A percentile compares a stretch with the other conserved stretches of the same genome.
Evolutionary conservation across 2,329 filamentous ascomycete species (phyloP).

Genomic region (Apiospora koreana): DNA sequence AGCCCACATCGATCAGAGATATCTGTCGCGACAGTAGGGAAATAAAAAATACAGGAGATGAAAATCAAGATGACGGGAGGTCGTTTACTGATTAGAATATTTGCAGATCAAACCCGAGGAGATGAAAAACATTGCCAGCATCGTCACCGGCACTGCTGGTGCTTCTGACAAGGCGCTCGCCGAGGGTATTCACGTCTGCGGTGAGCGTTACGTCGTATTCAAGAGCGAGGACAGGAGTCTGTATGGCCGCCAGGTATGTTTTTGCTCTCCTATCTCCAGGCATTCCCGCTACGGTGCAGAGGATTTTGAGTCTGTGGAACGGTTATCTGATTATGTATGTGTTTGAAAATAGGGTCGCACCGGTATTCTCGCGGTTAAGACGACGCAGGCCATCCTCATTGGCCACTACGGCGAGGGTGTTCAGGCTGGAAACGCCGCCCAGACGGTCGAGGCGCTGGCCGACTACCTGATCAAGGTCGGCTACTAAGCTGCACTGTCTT

Average conservation of each 20-base stretch:
- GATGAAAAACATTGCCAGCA: constrained; percentile 58
- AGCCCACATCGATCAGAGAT: neutral
- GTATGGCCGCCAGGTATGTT: constrained; percentile 80
- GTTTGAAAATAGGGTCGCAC: constrained; percentile 60
- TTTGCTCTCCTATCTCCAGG: neutral
- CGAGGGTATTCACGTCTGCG: constrained; percentile 74
- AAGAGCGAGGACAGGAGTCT: constrained; percentile 76
- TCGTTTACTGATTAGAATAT: constrained; percentile 22
- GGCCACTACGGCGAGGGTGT: constrained; percentile 78
- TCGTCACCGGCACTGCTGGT: constrained; percentile 45
- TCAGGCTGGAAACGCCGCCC: constrained; percentile 73
- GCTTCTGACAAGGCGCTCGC: constrained; percentile 67
- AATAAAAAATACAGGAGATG: neutral
- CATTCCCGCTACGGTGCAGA: neutral
- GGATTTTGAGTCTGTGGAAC: neutral
- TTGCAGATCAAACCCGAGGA: constrained; percentile 59
- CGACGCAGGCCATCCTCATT: constrained; percentile 84
- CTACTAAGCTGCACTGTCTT: constrained; percentile 59
- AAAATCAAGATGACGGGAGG: neutral
- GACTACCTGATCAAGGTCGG: constrained; percentile 81
- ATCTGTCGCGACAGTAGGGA: neutral
- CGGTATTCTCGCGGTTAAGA: constrained; percentile 83
- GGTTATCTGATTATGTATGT: constrained; percentile 14
- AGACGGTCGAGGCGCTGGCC: constrained; percentile 78
- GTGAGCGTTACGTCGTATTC: constrained; percentile 77